These are phyloP conservation scores for Globisporangium parvum DNA, from an alignment of 352 stramenopile genomes.

Conservation along the genomic window DNA sequence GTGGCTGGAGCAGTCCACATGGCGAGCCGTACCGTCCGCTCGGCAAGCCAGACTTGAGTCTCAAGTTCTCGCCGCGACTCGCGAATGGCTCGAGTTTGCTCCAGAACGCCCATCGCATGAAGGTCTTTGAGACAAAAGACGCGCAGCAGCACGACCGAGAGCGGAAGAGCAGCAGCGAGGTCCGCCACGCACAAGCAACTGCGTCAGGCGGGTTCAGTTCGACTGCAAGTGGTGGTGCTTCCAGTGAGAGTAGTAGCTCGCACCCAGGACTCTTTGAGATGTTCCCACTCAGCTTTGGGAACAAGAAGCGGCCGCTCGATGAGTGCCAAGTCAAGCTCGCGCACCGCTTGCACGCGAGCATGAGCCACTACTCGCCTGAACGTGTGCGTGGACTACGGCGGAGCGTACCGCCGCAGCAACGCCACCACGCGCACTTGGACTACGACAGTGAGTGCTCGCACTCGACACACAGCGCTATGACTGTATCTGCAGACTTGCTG, in stretches of 20 bases:
- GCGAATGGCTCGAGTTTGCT: conserved; percentile 23
- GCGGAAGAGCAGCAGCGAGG: neutral
- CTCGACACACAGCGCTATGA: conserved; percentile 14
- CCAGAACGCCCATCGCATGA: conserved; percentile 30
- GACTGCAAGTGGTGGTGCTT: neutral
- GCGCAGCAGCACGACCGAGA: neutral
- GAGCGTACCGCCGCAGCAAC: conserved; percentile 6
- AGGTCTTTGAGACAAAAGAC: conserved; percentile 17
- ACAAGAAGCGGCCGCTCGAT: conserved; percentile 29
- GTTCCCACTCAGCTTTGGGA: conserved; percentile 31
- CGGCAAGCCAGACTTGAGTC: conserved; percentile 53
- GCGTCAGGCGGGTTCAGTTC: neutral
- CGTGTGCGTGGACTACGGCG: conserved; percentile 26
- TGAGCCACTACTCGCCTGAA: conserved; percentile 43
- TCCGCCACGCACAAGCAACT: conserved; percentile 2
- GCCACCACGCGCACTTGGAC: neutral
- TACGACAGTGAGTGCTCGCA: neutral
- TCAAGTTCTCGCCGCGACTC: conserved; percentile 62
- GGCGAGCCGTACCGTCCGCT: conserved; percentile 64
- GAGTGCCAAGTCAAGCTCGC: conserved; percentile 51
- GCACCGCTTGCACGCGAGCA: conserved; percentile 36
- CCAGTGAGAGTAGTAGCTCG: neutral
- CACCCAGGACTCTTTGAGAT: conserved; percentile 17
- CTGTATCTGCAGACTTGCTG: conserved; percentile 47
- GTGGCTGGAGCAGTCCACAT: conserved; percentile 65